phyloP scores from a whole-genome alignment of 257 asterid species.

The Lithospermum erythrorhizon region DNA sequence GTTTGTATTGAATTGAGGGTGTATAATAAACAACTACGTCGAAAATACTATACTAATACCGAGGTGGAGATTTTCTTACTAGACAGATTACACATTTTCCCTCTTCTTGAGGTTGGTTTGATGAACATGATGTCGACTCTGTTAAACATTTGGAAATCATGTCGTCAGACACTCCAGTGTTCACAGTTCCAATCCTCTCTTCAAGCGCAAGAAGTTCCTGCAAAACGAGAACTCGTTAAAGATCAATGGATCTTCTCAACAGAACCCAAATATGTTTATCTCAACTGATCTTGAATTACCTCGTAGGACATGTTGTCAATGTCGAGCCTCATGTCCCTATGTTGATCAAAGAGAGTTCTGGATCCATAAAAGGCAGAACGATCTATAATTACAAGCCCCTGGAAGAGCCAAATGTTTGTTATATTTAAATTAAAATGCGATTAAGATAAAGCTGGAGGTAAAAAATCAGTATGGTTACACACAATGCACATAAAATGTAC shows the following conservation, averaged over 20 bases:
- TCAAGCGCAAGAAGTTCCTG: slow-evolving; percentile 52
- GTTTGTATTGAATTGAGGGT: too few species aligned
- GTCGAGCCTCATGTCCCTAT: slow-evolving; percentile 45
- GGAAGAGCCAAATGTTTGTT: slow-evolving; percentile 10
- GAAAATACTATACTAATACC: too few species aligned
- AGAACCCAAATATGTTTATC: slow-evolving; percentile 3
- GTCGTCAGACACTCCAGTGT: slow-evolving; percentile 35
- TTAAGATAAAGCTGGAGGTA: background rate
- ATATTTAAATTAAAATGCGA: background rate
- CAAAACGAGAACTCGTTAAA: slow-evolving; percentile 5
- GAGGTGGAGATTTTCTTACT: slow-evolving; percentile 23
- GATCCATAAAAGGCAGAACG: slow-evolving; percentile 38
- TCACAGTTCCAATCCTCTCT: slow-evolving; percentile 46
- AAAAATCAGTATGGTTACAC: background rate
- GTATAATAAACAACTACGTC: too few species aligned
- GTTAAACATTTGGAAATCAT: slow-evolving; percentile 26
- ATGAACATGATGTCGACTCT: slow-evolving; percentile 26
- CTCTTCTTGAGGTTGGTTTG: slow-evolving; percentile 25
- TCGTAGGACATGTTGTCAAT: slow-evolving; percentile 48
- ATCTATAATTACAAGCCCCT: slow-evolving; percentile 39
- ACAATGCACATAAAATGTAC: background rate
- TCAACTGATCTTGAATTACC: slow-evolving; percentile 15
- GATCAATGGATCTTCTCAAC: background rate
- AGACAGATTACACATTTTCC: slow-evolving; percentile 35
- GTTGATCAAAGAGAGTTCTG: slow-evolving; percentile 29